These are phyloP conservation scores for Neurospora discreta DNA, from an alignment of 495 filamentous ascomycete species.

Conservation along the genomic window DNA sequence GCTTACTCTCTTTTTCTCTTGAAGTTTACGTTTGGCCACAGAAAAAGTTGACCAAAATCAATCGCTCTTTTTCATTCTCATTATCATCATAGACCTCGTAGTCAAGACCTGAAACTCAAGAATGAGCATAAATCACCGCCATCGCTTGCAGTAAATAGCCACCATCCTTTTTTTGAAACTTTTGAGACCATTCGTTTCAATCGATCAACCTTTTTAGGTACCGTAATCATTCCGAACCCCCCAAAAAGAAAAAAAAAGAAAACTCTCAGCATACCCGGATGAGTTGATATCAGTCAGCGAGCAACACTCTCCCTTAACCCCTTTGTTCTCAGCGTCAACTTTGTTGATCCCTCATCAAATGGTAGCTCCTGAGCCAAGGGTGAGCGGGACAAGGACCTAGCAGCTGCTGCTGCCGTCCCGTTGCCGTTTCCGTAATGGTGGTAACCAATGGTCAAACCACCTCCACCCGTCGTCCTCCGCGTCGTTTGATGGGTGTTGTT, in stretches of 20 bases:
- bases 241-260: too few relatives aligned
- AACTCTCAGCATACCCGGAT: background rate
- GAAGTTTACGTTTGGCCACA: too few relatives aligned
- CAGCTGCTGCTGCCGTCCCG: background rate
- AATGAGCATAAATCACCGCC: too few relatives aligned
- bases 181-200: too few relatives aligned
- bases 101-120: too few relatives aligned
- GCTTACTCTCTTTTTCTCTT: too few relatives aligned
- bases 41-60: too few relatives aligned
- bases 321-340: constrained; percentile 34
- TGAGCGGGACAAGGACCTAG: background rate
- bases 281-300: constrained; percentile 1
- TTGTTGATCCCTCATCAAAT: constrained; percentile 27
- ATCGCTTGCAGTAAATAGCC: too few relatives aligned
- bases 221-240: too few relatives aligned
- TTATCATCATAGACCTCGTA: too few relatives aligned
- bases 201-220: too few relatives aligned
- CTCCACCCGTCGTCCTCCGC: constrained; percentile 6
- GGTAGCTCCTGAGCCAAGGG: constrained; percentile 17
- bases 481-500: background rate
- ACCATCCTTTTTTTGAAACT: too few relatives aligned
- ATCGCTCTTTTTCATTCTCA: background rate
- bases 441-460: constrained; percentile 10
- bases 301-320: constrained; percentile 36
- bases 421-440: constrained; percentile 4